Evolutionary conservation across 345 rosid genomes (phyloP).

Genomic region (Salix brachista): DNA sequence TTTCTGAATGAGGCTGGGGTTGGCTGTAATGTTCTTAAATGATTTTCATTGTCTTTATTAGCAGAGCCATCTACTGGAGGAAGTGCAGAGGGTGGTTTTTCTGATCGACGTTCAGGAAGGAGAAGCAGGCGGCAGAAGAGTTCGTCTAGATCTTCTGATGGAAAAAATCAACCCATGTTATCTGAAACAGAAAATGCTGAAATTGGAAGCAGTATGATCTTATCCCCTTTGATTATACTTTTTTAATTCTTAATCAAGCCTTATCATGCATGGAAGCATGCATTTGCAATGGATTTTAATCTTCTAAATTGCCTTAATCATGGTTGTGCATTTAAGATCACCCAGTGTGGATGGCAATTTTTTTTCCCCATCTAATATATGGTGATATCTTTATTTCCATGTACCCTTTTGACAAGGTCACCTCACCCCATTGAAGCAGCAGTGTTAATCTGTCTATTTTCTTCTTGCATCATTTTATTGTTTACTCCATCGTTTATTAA

Average conservation of each 20-base stretch:
- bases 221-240: not conserved
- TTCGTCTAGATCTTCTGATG: slow-evolving; percentile 51
- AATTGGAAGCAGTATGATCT: slow-evolving; percentile 24
- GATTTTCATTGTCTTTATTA: slow-evolving; percentile 14
- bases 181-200: slow-evolving; percentile 50
- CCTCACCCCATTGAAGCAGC: not conserved
- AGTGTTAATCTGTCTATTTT: not conserved
- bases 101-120: slow-evolving; percentile 59
- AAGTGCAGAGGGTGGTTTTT: slow-evolving; percentile 39
- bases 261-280: not conserved
- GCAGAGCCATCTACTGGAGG: slow-evolving; percentile 43
- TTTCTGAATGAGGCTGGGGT: slow-evolving; percentile 5
- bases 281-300: not conserved
- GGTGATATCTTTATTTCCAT: not conserved
- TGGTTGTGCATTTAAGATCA: slow-evolving; percentile 1
- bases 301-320: slow-evolving; percentile 2
- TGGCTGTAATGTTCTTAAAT: slow-evolving; percentile 2
- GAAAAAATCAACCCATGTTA: slow-evolving; percentile 34
- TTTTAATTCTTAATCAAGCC: not conserved
- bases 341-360: not conserved
- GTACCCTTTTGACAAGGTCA: not conserved
- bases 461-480: not conserved
- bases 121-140: slow-evolving; percentile 71
- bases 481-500: not conserved
- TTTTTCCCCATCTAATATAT: not conserved